phyloP scores from a whole-genome alignment of 2,329 filamentous ascomycete species.

The Fusarium temperatum region DNA sequence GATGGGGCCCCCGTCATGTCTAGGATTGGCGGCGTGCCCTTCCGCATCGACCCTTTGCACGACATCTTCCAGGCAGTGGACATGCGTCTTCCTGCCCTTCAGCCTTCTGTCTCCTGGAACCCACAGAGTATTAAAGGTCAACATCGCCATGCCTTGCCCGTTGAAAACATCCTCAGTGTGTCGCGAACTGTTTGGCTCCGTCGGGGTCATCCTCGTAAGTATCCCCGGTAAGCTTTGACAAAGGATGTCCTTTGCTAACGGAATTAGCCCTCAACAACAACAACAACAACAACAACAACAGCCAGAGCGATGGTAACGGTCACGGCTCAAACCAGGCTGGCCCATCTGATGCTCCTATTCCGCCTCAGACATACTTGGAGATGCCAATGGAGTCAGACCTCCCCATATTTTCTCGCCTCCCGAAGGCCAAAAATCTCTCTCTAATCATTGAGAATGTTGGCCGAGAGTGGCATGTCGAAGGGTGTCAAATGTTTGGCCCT shows the following conservation, averaged over 20 bases:
- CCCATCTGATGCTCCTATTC: not conserved
- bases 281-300: accelerated
- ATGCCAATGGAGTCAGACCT: accelerated
- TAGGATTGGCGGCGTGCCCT: not conserved
- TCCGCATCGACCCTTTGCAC: not conserved
- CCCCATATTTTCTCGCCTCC: accelerated
- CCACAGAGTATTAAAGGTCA: accelerated
- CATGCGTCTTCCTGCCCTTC: not conserved
- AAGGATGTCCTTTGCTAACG: not conserved
- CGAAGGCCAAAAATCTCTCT: accelerated
- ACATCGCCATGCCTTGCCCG: not conserved
- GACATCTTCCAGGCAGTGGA: not conserved
- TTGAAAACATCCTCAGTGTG: accelerated
- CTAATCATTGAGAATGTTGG: accelerated
- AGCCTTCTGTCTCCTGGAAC: not conserved
- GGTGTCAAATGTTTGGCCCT: not conserved
- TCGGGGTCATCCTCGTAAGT: not conserved
- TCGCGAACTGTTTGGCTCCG: not conserved
- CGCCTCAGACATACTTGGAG: accelerated
- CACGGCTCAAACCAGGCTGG: not conserved
- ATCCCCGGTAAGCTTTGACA: not conserved
- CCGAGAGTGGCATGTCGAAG: not conserved
- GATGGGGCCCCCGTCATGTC: not conserved
- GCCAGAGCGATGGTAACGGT: accelerated
- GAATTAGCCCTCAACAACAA: accelerated